Conservation (phyloP, 2,329 filamentous ascomycete genomes). For the Penicillium sp. region DNA sequence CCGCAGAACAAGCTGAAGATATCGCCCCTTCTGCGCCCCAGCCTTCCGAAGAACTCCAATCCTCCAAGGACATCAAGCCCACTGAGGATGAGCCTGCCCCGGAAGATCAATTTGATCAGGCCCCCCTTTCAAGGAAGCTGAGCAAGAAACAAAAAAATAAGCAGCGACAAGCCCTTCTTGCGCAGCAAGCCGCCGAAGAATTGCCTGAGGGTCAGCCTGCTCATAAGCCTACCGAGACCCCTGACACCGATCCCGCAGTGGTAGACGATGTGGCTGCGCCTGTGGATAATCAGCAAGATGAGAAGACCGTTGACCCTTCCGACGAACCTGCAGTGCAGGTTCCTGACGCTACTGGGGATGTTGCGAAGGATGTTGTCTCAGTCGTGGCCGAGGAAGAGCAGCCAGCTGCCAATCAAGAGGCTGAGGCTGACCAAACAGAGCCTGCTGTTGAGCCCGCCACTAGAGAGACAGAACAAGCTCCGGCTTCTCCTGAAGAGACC, state of each 20-base stretch:
- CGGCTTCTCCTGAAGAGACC: background rate
- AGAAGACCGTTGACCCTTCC: background rate
- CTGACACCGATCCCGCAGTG: background rate
- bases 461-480: background rate
- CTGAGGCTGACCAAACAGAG: background rate
- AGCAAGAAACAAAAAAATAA: slow-evolving; percentile 30
- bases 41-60: slow-evolving; percentile 2
- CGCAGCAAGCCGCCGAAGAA: slow-evolving; percentile 2
- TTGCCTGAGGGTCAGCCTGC: background rate
- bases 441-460: background rate
- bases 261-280: background rate
- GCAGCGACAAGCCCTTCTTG: slow-evolving; percentile 19
- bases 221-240: background rate
- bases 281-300: background rate
- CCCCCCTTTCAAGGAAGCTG: slow-evolving; percentile 14
- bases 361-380: background rate
- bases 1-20: background rate
- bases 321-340: background rate
- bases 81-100: slow-evolving; percentile 1
- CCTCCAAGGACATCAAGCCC: background rate
- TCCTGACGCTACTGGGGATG: background rate
- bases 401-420: background rate
- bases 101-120: slow-evolving; percentile 6
- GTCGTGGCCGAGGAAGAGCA: background rate
- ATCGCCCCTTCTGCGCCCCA: background rate